Percentiles rank a stretch among this genome's conserved stretches.
These are phyloP conservation scores for Thermochaetoides thermophila DNA, from an alignment of 495 filamentous ascomycete species.

Conservation along the genomic window DNA sequence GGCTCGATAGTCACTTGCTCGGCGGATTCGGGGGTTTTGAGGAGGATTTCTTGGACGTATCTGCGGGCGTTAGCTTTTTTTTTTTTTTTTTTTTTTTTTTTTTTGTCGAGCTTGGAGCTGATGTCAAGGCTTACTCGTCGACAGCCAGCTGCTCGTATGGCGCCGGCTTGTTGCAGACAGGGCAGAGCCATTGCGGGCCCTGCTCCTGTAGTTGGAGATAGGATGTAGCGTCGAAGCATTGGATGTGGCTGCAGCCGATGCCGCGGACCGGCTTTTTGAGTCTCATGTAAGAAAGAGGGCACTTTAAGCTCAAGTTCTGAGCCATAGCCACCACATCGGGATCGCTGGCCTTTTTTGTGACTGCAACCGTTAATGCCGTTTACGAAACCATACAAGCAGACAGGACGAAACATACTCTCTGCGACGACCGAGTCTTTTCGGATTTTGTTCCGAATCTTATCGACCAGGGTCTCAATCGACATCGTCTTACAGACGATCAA, in stretches of 20 bases:
- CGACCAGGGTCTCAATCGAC: conserved; percentile 57
- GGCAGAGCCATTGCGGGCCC: conserved; percentile 87
- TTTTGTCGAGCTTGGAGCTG: no score
- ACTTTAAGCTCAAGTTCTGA: conserved; percentile 77
- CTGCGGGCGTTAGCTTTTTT: no score
- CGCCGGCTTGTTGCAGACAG: conserved; percentile 73
- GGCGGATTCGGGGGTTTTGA: conserved; percentile 46
- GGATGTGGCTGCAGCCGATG: conserved; percentile 68
- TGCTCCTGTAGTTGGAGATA: conserved; percentile 92
- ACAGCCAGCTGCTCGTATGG: conserved; percentile 69
- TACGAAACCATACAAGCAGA: background rate
- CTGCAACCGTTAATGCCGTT: conserved; percentile 29
- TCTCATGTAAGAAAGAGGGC: conserved; percentile 72
- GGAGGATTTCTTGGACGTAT: conserved; percentile 79
- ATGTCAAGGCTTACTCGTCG: conserved; percentile 60
- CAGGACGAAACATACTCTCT: conserved; percentile 50
- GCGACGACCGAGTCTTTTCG: conserved; percentile 63
- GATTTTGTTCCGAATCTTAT: conserved; percentile 56
- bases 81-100: no score
- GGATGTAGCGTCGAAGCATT: conserved; percentile 89
- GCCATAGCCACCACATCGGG: conserved; percentile 79
- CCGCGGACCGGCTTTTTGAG: conserved; percentile 71
- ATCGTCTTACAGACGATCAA: conserved; percentile 59
- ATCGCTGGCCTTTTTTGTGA: conserved; percentile 69
- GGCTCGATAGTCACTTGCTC: conserved; percentile 88